phyloP scores from a whole-genome alignment of 495 filamentous ascomycete species.

The Aspergillus panamensis region DNA sequence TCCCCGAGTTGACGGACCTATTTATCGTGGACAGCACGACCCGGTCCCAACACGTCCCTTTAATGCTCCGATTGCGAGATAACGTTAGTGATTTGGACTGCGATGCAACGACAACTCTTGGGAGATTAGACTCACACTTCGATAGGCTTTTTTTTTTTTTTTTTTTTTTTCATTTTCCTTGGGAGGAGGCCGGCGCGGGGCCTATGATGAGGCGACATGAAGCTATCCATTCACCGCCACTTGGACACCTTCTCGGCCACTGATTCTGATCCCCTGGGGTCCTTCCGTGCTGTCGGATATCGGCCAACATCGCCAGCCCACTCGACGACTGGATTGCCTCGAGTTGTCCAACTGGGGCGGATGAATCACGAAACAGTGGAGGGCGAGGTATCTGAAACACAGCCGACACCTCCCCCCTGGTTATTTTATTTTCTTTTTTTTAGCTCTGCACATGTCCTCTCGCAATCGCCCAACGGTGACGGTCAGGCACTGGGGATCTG shows the following conservation, averaged over 20 bases:
- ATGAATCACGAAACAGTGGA: too few relatives aligned
- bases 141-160: slow-evolving; percentile 4
- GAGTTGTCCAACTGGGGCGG: too few relatives aligned
- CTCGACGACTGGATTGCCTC: too few relatives aligned
- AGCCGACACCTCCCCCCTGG: neutral
- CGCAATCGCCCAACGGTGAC: neutral
- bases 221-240: slow-evolving; percentile 8
- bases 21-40: neutral
- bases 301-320: too few relatives aligned
- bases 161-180: neutral
- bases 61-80: slow-evolving; percentile 1
- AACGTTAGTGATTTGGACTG: neutral
- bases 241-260: neutral
- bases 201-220: slow-evolving; percentile 18
- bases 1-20: neutral
- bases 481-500: neutral
- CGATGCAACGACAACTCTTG: neutral
- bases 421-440: neutral
- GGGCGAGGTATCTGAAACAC: neutral
- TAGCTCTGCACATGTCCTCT: neutral
- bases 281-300: too few relatives aligned
- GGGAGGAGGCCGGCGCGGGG: neutral
- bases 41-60: neutral
- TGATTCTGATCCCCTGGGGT: too few relatives aligned
- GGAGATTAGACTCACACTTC: neutral